Conservation (phyloP, 2,329 filamentous ascomycete genomes). For the Hymenoscyphus infarciens region DNA sequence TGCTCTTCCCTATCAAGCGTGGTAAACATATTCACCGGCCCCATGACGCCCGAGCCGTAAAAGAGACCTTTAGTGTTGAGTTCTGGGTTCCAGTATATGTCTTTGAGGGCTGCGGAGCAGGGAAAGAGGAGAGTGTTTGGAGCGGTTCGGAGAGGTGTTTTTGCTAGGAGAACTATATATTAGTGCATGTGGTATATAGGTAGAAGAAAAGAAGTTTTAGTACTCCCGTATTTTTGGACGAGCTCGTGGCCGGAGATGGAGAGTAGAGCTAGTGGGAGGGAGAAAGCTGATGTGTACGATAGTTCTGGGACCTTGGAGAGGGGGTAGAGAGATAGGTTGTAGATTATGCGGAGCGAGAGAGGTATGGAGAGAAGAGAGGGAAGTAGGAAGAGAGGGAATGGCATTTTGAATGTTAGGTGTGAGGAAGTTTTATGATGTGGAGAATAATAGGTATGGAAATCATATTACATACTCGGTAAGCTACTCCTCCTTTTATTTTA, state of each 20-base stretch:
- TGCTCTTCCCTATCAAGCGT: not conserved
- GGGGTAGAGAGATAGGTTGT: not conserved
- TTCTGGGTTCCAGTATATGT: constrained; percentile 40
- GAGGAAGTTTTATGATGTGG: too few relatives aligned
- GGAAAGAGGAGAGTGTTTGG: constrained; percentile 40
- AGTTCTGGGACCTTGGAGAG: not conserved
- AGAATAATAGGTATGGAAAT: not conserved
- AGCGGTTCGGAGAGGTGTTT: constrained; percentile 9
- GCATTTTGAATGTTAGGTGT: not conserved
- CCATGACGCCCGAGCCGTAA: constrained; percentile 35
- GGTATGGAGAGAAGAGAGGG: not conserved
- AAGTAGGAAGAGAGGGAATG: not conserved
- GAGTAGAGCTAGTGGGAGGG: not conserved
- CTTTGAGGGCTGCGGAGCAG: constrained; percentile 35
- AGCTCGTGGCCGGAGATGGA: not conserved
- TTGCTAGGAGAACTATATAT: not conserved
- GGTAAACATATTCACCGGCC: not conserved
- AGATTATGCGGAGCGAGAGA: not conserved
- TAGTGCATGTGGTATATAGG: not conserved
- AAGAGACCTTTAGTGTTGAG: constrained; percentile 37
- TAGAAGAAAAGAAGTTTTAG: not conserved
- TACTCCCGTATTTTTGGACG: not conserved
- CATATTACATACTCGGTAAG: not conserved
- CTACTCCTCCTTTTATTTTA: not conserved
- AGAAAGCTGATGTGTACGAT: not conserved